Percentiles rank a stretch among this genome's conserved stretches.
phyloP scores from a whole-genome alignment of 768 basidiomycete genomes.

The Podaxis sp. region DNA sequence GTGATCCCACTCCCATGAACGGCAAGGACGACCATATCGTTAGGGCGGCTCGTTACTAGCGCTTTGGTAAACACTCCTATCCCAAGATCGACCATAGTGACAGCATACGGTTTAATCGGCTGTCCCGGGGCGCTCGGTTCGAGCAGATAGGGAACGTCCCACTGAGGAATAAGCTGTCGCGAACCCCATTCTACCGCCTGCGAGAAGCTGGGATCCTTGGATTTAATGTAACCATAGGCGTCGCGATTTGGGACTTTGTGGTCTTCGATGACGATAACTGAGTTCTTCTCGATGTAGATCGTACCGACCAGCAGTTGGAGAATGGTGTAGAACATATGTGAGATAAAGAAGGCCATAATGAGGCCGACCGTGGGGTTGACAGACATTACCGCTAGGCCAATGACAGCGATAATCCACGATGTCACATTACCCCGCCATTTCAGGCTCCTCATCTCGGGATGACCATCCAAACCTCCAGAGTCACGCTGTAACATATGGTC shows the following conservation, averaged over 20 bases:
- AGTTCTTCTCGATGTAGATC: constrained; percentile 14
- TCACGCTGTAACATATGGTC: constrained; percentile 14
- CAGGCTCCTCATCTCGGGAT: not conserved
- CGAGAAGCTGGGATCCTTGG: constrained; percentile 14
- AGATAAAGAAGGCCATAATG: not conserved
- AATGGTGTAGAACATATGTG: not conserved
- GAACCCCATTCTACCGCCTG: constrained; percentile 13
- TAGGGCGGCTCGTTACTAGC: constrained; percentile 8
- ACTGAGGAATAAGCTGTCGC: constrained; percentile 1
- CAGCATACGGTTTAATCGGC: not conserved
- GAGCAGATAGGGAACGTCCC: not conserved
- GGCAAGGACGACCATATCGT: constrained; percentile 15
- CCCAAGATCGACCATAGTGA: constrained; percentile 7
- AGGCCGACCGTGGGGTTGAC: not conserved
- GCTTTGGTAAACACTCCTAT: constrained; percentile 6
- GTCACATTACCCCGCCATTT: not conserved
- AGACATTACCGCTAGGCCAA: not conserved
- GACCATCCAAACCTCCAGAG: constrained; percentile 1
- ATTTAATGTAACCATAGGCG: constrained; percentile 5
- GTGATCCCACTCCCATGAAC: constrained; percentile 20
- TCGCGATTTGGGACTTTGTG: constrained; percentile 6
- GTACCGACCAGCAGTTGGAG: constrained; percentile 1
- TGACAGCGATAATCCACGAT: not conserved
- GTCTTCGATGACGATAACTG: constrained; percentile 11
- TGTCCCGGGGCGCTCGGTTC: not conserved